These are phyloP conservation scores for Heterobasidion annosum DNA, from an alignment of 1,284 basidiomycete species.

Conservation along the genomic window DNA sequence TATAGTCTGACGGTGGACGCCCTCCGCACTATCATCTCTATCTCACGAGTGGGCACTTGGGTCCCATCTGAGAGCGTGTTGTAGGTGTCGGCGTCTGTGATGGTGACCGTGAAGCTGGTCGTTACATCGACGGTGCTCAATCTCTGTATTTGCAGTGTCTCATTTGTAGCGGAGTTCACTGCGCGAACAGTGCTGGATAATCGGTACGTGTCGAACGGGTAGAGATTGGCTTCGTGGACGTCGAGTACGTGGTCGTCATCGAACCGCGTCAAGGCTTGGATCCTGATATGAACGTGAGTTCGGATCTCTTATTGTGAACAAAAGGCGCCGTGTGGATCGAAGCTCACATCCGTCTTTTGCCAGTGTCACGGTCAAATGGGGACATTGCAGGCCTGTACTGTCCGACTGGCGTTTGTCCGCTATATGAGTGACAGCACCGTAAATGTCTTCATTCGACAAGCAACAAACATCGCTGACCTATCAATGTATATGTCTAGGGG, in stretches of 20 bases:
- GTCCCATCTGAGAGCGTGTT: conserved; percentile 16
- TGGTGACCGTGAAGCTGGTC: conserved; percentile 36
- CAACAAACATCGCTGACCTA: conserved; percentile 25
- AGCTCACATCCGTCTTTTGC: conserved; percentile 32
- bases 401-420: conserved; percentile 25
- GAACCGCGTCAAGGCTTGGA: conserved; percentile 48
- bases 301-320: not conserved
- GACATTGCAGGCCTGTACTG: conserved; percentile 38
- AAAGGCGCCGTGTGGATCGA: not conserved
- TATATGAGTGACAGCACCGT: conserved; percentile 9
- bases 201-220: conserved; percentile 49
- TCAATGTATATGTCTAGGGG: conserved; percentile 40
- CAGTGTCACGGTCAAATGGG: conserved; percentile 29
- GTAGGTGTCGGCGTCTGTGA: conserved; percentile 32
- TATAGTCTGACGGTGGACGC: conserved; percentile 36
- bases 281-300: conserved; percentile 21
- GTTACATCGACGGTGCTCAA: conserved; percentile 34
- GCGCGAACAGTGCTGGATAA: conserved; percentile 40
- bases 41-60: conserved; percentile 27
- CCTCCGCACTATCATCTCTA: conserved; percentile 34
- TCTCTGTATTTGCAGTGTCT: conserved; percentile 32
- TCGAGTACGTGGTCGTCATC: conserved; percentile 51
- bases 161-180: conserved; percentile 22
- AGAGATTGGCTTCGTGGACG: conserved; percentile 41
- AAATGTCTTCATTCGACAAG: not conserved